phyloP scores from a whole-genome alignment of 2,329 filamentous ascomycete species.

The Trichoderma harzianum region DNA sequence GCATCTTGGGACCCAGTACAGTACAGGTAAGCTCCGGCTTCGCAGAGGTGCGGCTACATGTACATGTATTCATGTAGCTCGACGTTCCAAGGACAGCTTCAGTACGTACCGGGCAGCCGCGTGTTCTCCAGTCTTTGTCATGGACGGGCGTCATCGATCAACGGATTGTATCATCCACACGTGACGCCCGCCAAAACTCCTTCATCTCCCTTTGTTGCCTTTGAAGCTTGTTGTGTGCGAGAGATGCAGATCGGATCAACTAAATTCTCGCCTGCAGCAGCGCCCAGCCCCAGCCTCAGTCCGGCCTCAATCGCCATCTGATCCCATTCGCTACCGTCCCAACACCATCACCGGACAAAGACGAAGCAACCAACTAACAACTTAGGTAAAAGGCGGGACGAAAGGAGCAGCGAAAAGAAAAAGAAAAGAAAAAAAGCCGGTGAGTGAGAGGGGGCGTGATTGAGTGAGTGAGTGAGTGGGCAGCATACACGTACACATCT shows the following conservation, averaged over 20 bases:
- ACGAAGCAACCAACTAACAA: neutral
- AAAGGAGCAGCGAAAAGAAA: neutral
- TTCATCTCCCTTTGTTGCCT: neutral
- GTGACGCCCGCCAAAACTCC: neutral
- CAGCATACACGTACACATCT: neutral
- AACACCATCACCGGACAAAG: neutral
- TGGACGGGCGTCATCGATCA: neutral
- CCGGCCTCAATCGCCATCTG: neutral
- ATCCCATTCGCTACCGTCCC: neutral
- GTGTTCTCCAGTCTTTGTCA: neutral
- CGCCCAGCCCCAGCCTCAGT: neutral
- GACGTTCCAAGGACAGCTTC: neutral
- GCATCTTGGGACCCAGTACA: neutral
- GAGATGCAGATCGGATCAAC: neutral
- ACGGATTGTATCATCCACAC: slow-evolving; percentile 8
- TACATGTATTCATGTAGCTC: neutral
- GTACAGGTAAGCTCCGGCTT: neutral
- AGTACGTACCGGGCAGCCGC: neutral
- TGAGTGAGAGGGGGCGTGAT: neutral
- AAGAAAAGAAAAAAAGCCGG: no score
- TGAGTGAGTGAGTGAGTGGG: neutral
- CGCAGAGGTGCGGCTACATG: neutral
- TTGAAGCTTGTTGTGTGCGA: neutral
- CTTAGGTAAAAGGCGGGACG: neutral
- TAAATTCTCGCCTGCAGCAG: neutral